Conservation (phyloP, 2,329 filamentous ascomycete species). For the Hymenoscyphus occultus region DNA sequence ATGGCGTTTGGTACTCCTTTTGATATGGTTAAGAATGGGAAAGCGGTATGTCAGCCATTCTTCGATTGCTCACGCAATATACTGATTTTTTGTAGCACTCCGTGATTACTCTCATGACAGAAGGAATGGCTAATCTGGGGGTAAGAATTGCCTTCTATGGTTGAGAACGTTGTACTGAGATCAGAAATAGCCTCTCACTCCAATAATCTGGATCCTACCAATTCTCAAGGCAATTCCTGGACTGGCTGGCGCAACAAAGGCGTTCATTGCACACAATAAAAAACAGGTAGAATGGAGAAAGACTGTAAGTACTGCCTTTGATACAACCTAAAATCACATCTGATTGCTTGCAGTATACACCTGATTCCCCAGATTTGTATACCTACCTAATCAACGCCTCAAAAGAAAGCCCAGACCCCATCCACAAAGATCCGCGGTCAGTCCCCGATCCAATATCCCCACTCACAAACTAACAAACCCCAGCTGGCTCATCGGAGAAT, state of each 20-base stretch:
- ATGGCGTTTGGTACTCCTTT: slow-evolving; percentile 31
- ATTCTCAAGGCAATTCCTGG: slow-evolving; percentile 24
- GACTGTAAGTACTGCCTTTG: slow-evolving; percentile 8
- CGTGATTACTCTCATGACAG: slow-evolving; percentile 4
- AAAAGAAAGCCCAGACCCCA: slow-evolving; percentile 13
- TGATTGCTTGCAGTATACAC: slow-evolving; percentile 3
- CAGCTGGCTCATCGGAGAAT: slow-evolving; percentile 24
- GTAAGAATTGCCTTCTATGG: background rate
- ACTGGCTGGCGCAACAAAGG: slow-evolving; percentile 6
- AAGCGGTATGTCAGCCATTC: slow-evolving; percentile 6
- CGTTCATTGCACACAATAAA: slow-evolving; percentile 14
- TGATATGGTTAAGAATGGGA: slow-evolving; percentile 25
- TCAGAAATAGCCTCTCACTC: slow-evolving; percentile 13
- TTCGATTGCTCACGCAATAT: background rate
- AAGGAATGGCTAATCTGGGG: slow-evolving; percentile 1
- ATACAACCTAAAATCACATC: background rate
- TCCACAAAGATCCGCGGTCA: slow-evolving; percentile 11
- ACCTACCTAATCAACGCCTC: slow-evolving; percentile 18
- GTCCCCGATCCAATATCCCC: background rate
- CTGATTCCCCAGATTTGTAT: slow-evolving; percentile 12
- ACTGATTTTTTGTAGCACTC: background rate
- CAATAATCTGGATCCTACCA: slow-evolving; percentile 27
- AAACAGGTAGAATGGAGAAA: slow-evolving; percentile 15
- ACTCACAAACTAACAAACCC: background rate
- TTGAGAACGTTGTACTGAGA: background rate